Evolutionary conservation across 352 stramenopile genomes (phyloP).

Genomic region (Pythium apleroticum): DNA sequence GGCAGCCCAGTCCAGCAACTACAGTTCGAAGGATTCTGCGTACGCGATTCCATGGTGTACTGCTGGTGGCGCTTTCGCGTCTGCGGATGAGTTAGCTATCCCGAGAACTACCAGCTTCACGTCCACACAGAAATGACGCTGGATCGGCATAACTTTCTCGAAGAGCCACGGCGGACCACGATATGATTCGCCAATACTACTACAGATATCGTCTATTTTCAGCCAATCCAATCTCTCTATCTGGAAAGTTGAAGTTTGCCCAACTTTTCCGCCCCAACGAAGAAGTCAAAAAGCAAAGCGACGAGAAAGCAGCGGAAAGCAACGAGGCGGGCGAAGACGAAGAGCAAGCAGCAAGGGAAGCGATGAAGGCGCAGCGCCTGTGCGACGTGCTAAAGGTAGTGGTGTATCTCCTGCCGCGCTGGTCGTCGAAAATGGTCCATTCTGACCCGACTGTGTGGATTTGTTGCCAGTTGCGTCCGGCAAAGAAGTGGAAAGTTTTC

Average conservation of each 20-base stretch:
- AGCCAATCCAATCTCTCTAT: conserved; percentile 12
- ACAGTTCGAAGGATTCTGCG: not conserved
- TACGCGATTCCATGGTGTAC: not conserved
- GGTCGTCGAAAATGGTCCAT: not conserved
- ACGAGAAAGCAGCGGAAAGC: not conserved
- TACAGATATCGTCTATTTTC: not conserved
- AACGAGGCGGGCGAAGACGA: not conserved
- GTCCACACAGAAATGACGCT: not conserved
- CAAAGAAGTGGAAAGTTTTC: conserved; percentile 16
- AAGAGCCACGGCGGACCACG: not conserved
- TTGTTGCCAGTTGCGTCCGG: conserved; percentile 7
- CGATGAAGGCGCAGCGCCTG: conserved; percentile 10
- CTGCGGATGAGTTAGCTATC: not conserved
- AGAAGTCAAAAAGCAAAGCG: not conserved
- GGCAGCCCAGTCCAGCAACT: not conserved
- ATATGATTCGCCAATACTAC: conserved; percentile 16
- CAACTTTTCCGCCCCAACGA: conserved; percentile 5
- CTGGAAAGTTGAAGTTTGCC: conserved; percentile 26
- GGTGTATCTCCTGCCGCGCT: not conserved
- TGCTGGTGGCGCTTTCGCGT: not conserved
- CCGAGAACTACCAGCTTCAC: not conserved
- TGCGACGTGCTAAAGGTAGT: conserved; percentile 20
- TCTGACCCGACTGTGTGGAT: not conserved
- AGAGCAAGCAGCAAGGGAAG: not conserved
- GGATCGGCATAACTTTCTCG: not conserved